A percentile compares a stretch with the other conserved stretches of the same genome.
These are phyloP conservation scores for Aureobasidium pullulans DNA, from an alignment of 2,329 filamentous ascomycete species.

Conservation along the genomic window DNA sequence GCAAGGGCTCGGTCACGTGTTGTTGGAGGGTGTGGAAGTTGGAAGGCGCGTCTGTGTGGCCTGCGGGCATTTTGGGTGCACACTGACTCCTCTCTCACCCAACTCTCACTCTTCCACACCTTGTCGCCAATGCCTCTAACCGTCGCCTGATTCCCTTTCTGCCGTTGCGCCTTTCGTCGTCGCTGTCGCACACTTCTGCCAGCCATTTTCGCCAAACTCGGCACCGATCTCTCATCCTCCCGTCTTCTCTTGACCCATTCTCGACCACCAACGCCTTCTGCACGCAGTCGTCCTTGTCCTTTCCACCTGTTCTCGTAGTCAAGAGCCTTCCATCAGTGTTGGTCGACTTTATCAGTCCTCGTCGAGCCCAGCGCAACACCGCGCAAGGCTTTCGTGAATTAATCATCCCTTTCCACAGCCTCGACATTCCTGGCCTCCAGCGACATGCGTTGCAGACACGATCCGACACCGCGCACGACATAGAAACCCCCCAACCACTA, in stretches of 20 bases:
- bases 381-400: slow-evolving; percentile 3
- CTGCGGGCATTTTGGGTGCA: slow-evolving; percentile 3
- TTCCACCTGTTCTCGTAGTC: background rate
- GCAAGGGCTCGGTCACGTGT: slow-evolving; percentile 7
- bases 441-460: slow-evolving; percentile 12
- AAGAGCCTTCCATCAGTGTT: background rate
- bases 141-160: slow-evolving; percentile 2
- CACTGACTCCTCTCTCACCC: slow-evolving; percentile 6
- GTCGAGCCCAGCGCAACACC: background rate
- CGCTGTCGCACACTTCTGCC: background rate
- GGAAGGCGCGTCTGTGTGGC: slow-evolving; percentile 1
- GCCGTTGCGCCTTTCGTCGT: slow-evolving; percentile 1
- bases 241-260: slow-evolving; percentile 5
- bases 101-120: background rate
- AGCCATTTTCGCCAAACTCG: background rate
- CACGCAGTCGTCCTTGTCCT: background rate
- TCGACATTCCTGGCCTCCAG: slow-evolving; percentile 9
- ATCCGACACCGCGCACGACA: slow-evolving; percentile 7
- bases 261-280: background rate
- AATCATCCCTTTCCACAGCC: slow-evolving; percentile 4
- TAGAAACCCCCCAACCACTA: background rate
- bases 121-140: slow-evolving; percentile 8
- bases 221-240: background rate
- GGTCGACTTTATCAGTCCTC: background rate
- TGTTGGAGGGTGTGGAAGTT: slow-evolving; percentile 1